Evolutionary conservation across 192 early-diverging fungal species (phyloP).

Genomic region (Backusella psychrophila): DNA sequence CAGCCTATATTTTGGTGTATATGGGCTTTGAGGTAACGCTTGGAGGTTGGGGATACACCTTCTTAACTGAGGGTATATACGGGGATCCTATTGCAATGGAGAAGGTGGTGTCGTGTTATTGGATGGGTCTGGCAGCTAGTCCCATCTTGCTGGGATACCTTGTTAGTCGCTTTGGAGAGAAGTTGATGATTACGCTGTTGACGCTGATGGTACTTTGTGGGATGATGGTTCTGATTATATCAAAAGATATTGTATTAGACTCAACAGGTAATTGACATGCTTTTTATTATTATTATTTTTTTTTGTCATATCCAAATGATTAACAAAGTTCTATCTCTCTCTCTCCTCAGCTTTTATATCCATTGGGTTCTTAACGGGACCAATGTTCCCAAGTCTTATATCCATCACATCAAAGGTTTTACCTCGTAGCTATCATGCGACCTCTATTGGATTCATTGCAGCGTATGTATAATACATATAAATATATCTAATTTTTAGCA

Average conservation of each 20-base stretch:
- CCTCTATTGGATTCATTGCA: constrained; percentile 30
- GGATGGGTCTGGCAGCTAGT: constrained; percentile 32
- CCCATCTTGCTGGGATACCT: constrained; percentile 33
- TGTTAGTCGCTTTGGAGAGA: constrained; percentile 31
- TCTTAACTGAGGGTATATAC: constrained; percentile 22
- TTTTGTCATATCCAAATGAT: no score
- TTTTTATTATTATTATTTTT: neutral
- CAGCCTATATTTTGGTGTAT: constrained; percentile 32
- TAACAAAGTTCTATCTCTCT: neutral
- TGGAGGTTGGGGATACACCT: constrained; percentile 37
- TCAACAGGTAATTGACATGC: constrained; percentile 16
- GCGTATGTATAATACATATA: constrained; percentile 14
- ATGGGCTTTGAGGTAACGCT: constrained; percentile 40
- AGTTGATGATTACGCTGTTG: constrained; percentile 21
- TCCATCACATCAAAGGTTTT: constrained; percentile 12
- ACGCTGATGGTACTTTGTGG: constrained; percentile 8
- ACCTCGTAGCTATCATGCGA: constrained; percentile 21
- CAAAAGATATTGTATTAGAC: constrained; percentile 6
- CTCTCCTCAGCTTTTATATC: neutral
- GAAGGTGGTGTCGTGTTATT: constrained; percentile 28
- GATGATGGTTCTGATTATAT: constrained; percentile 3
- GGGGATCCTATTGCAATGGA: constrained; percentile 27
- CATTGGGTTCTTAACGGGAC: constrained; percentile 22
- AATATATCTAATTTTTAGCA: neutral
- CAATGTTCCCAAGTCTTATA: constrained; percentile 17